Base-by-base conservation (phyloP, 306 rosid species). In the Ceratonia siliqua region DNA sequence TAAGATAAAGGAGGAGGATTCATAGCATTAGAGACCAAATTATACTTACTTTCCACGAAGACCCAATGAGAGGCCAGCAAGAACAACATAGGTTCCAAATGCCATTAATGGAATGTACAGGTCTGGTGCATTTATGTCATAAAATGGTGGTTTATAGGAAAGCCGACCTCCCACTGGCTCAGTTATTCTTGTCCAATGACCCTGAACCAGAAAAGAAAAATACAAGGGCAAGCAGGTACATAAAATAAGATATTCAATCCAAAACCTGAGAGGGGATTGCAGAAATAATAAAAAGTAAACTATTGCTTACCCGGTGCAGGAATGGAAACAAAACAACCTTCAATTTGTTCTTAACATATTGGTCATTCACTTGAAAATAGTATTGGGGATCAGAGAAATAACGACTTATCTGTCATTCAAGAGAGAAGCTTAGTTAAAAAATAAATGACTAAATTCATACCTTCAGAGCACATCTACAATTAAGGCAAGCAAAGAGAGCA, bases 331-430 rank as follows among this genome's bases (percentile, higher is more conserved):
- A 85, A 70, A 94, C 92, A 69, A 92, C 96, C 96, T 94, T 94
- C 91, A 94, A 86, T 78, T 94, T 94, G 92, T 94, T 94, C 87
- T 91, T 86, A 62, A 92, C 97, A 78, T 90, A 94, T 27, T 88
- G 99, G 75, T 92, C 96, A 76, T 92, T 94, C 80, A 94, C 97
- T 92, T 94, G 99, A 76, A 92, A 94, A 80, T 94, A 94, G 81
- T 92, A 94, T 81, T 94, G 97, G 32, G 99, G 97, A 85, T 94
- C 97, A 36, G 96, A 94, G 83, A 94, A 92, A 65, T 90, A 89
- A 72, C 92, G 84, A 76, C 92, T 94, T 79, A 92, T 94, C 97
- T 94, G 92, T 81, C 43, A 83, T 72, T 50, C 70, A 73, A 68
- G 7, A 53, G 11, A 71, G 73, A 49, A 56, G 55, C 27, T 48